These are phyloP conservation scores for Aspergillus oerlinghausenensis DNA, from an alignment of 2,329 filamentous ascomycete species.

Conservation along the genomic window DNA sequence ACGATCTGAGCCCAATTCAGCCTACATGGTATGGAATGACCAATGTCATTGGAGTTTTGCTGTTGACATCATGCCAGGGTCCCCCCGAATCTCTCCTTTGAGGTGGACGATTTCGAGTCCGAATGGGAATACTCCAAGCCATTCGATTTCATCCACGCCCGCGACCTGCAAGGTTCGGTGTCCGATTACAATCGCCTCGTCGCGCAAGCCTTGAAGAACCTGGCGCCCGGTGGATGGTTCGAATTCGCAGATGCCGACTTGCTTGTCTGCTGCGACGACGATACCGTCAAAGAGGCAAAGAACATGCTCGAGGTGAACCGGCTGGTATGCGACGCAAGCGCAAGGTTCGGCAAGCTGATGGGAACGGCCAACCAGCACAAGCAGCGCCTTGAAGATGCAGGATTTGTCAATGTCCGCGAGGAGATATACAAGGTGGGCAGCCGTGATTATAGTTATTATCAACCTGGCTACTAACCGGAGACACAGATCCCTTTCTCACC, in stretches of 20 bases:
- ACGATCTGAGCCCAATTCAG: conserved; percentile 25
- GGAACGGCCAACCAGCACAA: conserved; percentile 34
- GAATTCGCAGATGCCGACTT: conserved; percentile 42
- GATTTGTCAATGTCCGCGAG: conserved; percentile 51
- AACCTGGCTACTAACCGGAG: background rate
- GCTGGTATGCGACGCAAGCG: conserved; percentile 25
- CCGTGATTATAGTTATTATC: too few species aligned
- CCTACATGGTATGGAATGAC: conserved; percentile 18
- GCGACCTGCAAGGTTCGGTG: conserved; percentile 22
- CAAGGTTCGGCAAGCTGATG: conserved; percentile 31
- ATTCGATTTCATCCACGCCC: conserved; percentile 28
- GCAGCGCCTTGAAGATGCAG: conserved; percentile 46
- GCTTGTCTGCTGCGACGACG: conserved; percentile 28
- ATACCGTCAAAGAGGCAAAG: conserved; percentile 21
- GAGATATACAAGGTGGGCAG: conserved; percentile 38
- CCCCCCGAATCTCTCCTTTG: conserved; percentile 25
- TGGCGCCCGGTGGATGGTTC: conserved; percentile 49
- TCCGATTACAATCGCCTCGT: conserved; percentile 20
- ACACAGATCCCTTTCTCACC: conserved; percentile 43
- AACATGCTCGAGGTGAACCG: conserved; percentile 23
- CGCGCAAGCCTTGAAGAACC: conserved; percentile 23
- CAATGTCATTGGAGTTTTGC: too few species aligned
- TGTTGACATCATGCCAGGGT: conserved; percentile 13
- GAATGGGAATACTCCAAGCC: conserved; percentile 18
- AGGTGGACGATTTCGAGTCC: conserved; percentile 26